Evolutionary conservation across 495 filamentous ascomycete genomes (phyloP), one percentile per base, ranked within the genome.

Genomic region (Elasticomyces elasticus): DNA sequence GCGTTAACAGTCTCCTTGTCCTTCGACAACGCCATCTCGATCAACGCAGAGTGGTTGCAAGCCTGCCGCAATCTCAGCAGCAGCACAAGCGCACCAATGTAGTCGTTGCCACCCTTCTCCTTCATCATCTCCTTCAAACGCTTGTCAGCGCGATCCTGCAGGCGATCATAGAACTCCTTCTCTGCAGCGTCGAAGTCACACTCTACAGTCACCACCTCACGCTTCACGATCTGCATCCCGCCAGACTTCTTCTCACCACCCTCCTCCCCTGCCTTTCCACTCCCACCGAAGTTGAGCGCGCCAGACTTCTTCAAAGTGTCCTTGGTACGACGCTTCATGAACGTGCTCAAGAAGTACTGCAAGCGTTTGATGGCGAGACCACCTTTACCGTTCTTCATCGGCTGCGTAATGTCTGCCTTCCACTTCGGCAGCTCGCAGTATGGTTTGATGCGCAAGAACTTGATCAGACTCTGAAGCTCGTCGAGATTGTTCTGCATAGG

Each of bases 401-500:
- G 92, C 17, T 72, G 68, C 27, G 84, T 88, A 54, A 98, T 97
- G 50, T 92, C 82, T 13, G 86, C 83, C 61, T 88, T 87, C 89
- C 90, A 98, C 43, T 82, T 75, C 7, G 76, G 72, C 12, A 95
- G 71, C 48, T 95, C 80, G 64, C 88, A 79, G 64, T 86, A 97
- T 1, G 92, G 94, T 56, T 84, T 82, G 66, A 97, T 94, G n/a
- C 87, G 78, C 9, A 98, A 73, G 64, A 98, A 98, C 41, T 83
- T 84, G 61, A 98, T 88, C 51, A 98, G 67, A 61, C 86, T 92
- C 57, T 97, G 91, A 41, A 98, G 70, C 69, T 98, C 92, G 54
- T 96, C 92, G n/a, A 98, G 77, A 56, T 95, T 96, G 64, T 98
- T 98, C 63, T 98, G 92, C 80, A 98, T 83, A 0, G 92, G 92